These are phyloP conservation scores for Colletotrichum falcatum DNA, from an alignment of 2,329 filamentous ascomycete species.

Conservation along the genomic window DNA sequence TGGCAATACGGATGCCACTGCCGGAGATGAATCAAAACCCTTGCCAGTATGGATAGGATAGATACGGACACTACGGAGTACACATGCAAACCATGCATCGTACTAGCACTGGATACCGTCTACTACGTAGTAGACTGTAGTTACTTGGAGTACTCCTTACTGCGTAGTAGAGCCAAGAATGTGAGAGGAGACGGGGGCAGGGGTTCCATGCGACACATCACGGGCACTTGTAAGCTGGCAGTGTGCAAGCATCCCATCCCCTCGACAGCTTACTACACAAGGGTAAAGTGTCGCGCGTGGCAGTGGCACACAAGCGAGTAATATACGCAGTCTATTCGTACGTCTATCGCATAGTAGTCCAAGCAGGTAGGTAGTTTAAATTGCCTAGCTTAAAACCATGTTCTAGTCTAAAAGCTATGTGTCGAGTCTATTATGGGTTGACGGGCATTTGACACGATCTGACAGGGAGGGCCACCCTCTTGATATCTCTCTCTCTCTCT, in stretches of 20 bases:
- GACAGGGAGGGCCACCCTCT: constrained; percentile 8
- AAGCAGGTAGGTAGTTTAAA: background rate
- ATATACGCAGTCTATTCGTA: background rate
- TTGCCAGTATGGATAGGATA: no score
- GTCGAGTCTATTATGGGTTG: constrained; percentile 8
- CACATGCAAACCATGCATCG: no score
- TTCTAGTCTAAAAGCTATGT: background rate
- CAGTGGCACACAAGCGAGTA: background rate
- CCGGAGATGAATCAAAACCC: background rate
- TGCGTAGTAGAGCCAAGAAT: background rate
- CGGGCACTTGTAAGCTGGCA: no score
- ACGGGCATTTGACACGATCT: constrained; percentile 19
- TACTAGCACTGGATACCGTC: no score
- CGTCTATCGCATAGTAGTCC: no score
- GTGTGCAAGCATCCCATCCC: no score
- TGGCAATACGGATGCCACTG: no score
- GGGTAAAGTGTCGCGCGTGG: background rate
- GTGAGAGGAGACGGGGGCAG: background rate
- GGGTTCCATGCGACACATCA: constrained; percentile 14
- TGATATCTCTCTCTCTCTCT: no score
- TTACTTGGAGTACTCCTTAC: no score
- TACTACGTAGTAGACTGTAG: background rate
- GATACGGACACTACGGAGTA: no score
- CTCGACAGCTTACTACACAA: no score
- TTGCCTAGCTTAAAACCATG: background rate